These are phyloP conservation scores for Hemisphaericaspora xylofermentans DNA, from an alignment of 1,139 yeast species.

Conservation along the genomic window DNA sequence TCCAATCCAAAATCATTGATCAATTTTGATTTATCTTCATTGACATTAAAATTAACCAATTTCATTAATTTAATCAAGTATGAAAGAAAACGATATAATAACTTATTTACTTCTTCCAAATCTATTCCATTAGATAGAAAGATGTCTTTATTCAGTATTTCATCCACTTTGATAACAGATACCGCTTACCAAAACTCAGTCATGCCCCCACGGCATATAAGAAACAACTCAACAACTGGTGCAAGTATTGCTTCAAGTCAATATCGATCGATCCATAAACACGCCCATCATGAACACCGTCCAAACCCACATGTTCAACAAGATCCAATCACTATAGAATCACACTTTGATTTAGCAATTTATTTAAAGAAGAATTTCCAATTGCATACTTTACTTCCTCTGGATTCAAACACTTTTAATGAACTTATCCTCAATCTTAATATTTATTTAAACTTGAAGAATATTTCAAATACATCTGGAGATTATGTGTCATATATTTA, in stretches of 20 bases:
- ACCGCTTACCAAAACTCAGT: constrained; percentile 15
- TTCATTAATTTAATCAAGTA: constrained; percentile 23
- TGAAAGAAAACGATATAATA: constrained; percentile 14
- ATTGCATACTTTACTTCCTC: constrained; percentile 36
- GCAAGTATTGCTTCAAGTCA: not conserved
- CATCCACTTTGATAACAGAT: constrained; percentile 12
- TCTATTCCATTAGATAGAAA: constrained; percentile 5
- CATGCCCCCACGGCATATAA: constrained; percentile 3
- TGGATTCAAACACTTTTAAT: constrained; percentile 34
- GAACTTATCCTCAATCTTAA: constrained; percentile 39
- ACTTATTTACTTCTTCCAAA: not conserved
- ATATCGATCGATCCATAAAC: constrained; percentile 9
- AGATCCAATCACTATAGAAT: constrained; percentile 13
- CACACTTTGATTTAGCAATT: constrained; percentile 32
- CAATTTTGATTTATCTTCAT: constrained; percentile 61
- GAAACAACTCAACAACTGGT: not conserved
- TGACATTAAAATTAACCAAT: constrained; percentile 60
- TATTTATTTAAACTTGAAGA: constrained; percentile 33
- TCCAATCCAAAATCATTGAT: constrained; percentile 55
- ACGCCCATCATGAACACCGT: constrained; percentile 7
- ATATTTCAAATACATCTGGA: constrained; percentile 12
- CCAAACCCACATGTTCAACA: constrained; percentile 10
- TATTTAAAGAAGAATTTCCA: constrained; percentile 40
- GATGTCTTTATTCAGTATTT: constrained; percentile 14
- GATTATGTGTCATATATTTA: constrained; percentile 19